phyloP scores from a whole-genome alignment of 331 rosid genomes.

The Pyracantha coccinea region DNA sequence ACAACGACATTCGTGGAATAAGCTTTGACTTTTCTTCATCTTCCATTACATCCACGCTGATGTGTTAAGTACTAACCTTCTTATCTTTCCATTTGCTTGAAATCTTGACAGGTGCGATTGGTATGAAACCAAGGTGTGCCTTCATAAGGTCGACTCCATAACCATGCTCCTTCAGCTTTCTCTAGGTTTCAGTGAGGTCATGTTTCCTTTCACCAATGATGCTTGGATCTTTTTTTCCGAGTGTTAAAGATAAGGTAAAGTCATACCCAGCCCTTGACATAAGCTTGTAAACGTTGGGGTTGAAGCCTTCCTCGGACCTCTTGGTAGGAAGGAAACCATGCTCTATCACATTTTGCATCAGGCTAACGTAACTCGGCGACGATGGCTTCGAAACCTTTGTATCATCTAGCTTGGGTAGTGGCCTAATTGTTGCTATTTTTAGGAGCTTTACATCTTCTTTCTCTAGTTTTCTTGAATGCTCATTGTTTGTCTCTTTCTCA shows the following conservation, averaged over 20 bases:
- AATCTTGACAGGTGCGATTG: too few relatives aligned
- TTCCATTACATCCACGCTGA: not conserved
- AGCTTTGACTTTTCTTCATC: not conserved
- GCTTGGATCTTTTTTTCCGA: too few relatives aligned
- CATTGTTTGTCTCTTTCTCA: too few relatives aligned
- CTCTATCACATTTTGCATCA: rapidly evolving
- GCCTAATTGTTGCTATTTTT: rapidly evolving
- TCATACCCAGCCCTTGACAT: not conserved
- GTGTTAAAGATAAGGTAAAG: not conserved
- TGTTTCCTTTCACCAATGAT: not conserved
- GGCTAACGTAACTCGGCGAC: rapidly evolving
- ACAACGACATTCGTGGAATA: rapidly evolving
- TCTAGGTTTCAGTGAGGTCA: not conserved
- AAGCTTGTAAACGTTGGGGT: not conserved
- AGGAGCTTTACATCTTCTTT: too few relatives aligned
- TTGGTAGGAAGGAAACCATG: not conserved
- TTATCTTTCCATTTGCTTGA: too few relatives aligned
- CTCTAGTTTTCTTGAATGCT: not conserved
- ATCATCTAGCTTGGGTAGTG: not conserved
- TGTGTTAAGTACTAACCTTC: not conserved
- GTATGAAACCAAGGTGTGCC: too few relatives aligned
- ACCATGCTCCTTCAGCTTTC: too few relatives aligned
- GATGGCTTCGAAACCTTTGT: not conserved
- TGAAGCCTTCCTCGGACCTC: not conserved
- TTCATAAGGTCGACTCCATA: too few relatives aligned